A percentile compares a stretch with the other conserved stretches of the same genome.
These are phyloP conservation scores for Iris pallida DNA, from an alignment of 116 monocot species.

Conservation along the genomic window DNA sequence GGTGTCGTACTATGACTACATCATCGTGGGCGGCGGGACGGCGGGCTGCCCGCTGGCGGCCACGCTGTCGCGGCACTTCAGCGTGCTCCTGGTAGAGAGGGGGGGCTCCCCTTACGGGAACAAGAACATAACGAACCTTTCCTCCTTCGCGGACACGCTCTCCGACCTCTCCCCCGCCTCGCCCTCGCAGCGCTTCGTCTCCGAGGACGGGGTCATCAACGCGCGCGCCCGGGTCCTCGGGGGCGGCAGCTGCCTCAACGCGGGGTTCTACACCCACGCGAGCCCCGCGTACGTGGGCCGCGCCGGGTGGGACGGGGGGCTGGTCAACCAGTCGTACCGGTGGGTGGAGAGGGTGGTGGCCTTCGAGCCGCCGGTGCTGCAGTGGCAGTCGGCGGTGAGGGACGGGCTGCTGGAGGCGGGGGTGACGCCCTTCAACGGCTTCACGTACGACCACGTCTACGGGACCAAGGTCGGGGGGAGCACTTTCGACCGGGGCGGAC, in stretches of 20 bases:
- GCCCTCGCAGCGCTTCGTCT: constrained; percentile 63
- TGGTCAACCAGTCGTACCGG: constrained; percentile 49
- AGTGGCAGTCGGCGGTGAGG: constrained; percentile 57
- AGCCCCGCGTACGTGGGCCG: constrained; percentile 30
- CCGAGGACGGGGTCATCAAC: constrained; percentile 68
- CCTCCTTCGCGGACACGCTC: constrained; percentile 50
- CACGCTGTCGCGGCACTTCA: constrained; percentile 46
- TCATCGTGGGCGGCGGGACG: constrained; percentile 69
- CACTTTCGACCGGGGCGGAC: constrained; percentile 38
- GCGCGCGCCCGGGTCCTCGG: constrained; percentile 72
- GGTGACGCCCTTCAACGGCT: constrained; percentile 56
- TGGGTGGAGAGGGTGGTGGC: constrained; percentile 59
- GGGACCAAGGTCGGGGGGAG: constrained; percentile 76
- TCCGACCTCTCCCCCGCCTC: constrained; percentile 55
- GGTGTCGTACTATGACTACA: constrained; percentile 62
- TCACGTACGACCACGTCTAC: constrained; percentile 49
- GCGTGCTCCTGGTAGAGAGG: constrained; percentile 63
- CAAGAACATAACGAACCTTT: constrained; percentile 55
- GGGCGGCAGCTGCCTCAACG: constrained; percentile 77
- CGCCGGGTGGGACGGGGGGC: constrained; percentile 40
- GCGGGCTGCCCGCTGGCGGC: constrained; percentile 78
- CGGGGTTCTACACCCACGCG: constrained; percentile 77
- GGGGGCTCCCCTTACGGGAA: constrained; percentile 73
- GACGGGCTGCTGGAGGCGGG: constrained; percentile 49
- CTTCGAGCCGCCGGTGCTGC: constrained; percentile 36